Conservation (phyloP, 352 stramenopile genomes). For the Blastocystis sp. region DNA sequence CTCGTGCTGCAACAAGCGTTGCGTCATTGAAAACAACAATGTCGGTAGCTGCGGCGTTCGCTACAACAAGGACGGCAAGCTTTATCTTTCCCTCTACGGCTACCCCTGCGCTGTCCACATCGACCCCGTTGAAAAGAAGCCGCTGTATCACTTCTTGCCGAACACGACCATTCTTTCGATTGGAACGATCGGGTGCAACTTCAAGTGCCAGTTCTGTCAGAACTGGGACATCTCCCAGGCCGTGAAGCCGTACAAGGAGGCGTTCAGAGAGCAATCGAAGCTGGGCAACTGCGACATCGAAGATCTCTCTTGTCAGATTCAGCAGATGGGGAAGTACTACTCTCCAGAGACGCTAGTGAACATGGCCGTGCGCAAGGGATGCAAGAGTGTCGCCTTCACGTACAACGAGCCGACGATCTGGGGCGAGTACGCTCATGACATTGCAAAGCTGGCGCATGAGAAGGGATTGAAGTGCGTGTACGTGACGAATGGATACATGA, state of each 20-base stretch:
- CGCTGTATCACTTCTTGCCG: conserved; percentile 71
- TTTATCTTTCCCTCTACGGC: conserved; percentile 69
- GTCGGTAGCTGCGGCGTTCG: conserved; percentile 61
- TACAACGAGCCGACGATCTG: conserved; percentile 73
- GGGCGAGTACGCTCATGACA: conserved; percentile 71
- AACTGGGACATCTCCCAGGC: conserved; percentile 74
- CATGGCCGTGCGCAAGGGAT: conserved; percentile 12
- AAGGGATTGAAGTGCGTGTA: conserved; percentile 69
- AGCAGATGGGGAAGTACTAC: conserved; percentile 17
- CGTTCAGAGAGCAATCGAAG: neutral
- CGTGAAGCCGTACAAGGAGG: neutral
- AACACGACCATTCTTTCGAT: conserved; percentile 70
- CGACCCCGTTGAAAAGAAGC: conserved; percentile 74
- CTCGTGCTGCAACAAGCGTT: conserved; percentile 63
- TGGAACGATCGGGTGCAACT: conserved; percentile 73
- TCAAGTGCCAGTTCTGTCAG: conserved; percentile 71
- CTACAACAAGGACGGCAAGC: conserved; percentile 71
- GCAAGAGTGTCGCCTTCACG: conserved; percentile 70
- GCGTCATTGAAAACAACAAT: conserved; percentile 55
- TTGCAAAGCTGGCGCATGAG: conserved; percentile 59
- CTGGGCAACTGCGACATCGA: conserved; percentile 28
- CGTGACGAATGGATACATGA: conserved; percentile 73
- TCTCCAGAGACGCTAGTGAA: conserved; percentile 49
- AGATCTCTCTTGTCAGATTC: neutral
- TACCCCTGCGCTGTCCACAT: conserved; percentile 68